Percentiles rank a stretch among this genome's conserved stretches.
Evolutionary conservation across 208 protist genomes (phyloP).

Genomic region (Trypanosoma platydactyli): DNA sequence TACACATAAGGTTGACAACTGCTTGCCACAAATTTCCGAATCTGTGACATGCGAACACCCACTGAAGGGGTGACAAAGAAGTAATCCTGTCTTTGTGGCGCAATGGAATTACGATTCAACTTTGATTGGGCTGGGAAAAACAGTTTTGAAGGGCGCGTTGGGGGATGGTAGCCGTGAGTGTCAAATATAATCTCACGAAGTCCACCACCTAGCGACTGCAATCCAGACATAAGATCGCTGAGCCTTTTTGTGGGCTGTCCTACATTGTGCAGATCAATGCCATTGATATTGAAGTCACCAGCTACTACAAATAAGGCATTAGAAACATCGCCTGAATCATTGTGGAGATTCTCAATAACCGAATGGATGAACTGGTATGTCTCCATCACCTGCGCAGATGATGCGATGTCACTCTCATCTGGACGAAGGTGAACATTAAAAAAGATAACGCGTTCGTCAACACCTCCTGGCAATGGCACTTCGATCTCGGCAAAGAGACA

Average conservation of each 20-base stretch:
- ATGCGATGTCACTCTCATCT: conserved; percentile 48
- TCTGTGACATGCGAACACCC: conserved; percentile 27
- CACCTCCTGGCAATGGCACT: conserved; percentile 41
- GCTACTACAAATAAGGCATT: conserved; percentile 62
- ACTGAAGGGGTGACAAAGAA: conserved; percentile 67
- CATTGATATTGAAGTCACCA: conserved; percentile 85
- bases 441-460: conserved; percentile 52
- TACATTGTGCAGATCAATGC: conserved; percentile 51
- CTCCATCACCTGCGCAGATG: conserved; percentile 78
- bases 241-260: conserved; percentile 52
- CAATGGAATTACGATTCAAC: conserved; percentile 53
- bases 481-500: conserved; percentile 85
- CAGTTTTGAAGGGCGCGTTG: conserved; percentile 70
- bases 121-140: conserved; percentile 88
- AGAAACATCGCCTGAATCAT: conserved; percentile 25
- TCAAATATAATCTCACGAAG: conserved; percentile 71
- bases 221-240: conserved; percentile 58
- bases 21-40: conserved; percentile 85
- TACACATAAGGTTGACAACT: conserved; percentile 81
- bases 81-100: conserved; percentile 85
- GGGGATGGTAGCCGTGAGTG: conserved; percentile 45
- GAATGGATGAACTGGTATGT: conserved; percentile 63
- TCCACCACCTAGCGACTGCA: conserved; percentile 53
- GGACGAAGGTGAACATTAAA: conserved; percentile 87
- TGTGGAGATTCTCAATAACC: conserved; percentile 58